Conservation (phyloP, 2,329 filamentous ascomycete species). For the Colletotrichum sp. region DNA sequence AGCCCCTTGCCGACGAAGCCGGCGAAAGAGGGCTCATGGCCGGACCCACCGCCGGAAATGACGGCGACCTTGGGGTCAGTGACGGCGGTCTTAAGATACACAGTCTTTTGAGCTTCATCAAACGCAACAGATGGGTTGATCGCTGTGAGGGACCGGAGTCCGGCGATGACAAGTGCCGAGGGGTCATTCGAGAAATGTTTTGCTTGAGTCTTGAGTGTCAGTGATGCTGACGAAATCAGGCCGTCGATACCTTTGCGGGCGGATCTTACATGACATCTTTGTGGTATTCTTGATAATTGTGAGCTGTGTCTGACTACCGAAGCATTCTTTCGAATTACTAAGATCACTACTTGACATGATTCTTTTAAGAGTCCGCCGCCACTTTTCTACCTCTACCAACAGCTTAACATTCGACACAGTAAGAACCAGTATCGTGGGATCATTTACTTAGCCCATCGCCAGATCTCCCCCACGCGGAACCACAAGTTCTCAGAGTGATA, state of each 20-base stretch:
- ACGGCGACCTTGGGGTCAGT: slow-evolving; percentile 32
- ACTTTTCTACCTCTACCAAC: not conserved
- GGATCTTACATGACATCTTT: not conserved
- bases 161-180: slow-evolving; percentile 24
- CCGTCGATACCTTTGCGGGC: not conserved
- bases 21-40: slow-evolving; percentile 81
- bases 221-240: not conserved
- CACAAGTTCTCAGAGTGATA: not conserved
- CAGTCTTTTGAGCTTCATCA: slow-evolving; percentile 27
- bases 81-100: slow-evolving; percentile 21
- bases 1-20: slow-evolving; percentile 78
- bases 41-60: slow-evolving; percentile 47
- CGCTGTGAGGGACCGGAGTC: slow-evolving; percentile 27
- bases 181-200: slow-evolving; percentile 28
- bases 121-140: not conserved
- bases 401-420: not conserved
- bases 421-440: not conserved
- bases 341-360: not conserved
- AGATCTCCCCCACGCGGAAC: not conserved
- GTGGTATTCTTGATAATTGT: not conserved
- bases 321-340: not conserved
- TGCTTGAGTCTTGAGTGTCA: not conserved
- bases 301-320: not conserved
- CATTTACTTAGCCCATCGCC: not conserved
- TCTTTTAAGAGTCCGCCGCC: not conserved